phyloP scores from a whole-genome alignment of 202 grass and related monocot genomes.

The Panicum hallii region DNA sequence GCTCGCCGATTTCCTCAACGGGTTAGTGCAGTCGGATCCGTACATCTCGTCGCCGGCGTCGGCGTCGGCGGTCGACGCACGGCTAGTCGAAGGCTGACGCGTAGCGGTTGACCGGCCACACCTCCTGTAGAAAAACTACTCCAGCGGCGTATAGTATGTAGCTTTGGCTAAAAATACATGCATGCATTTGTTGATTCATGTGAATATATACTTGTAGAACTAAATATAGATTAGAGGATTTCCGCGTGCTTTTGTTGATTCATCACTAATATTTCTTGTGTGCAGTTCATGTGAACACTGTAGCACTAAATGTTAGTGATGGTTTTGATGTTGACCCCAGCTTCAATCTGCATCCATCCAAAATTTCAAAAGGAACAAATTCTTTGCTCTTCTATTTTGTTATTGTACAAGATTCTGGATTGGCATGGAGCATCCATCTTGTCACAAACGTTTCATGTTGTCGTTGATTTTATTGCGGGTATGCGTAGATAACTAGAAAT shows the following conservation, averaged over 20 bases:
- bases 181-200: neutral
- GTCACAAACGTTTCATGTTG: neutral
- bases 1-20: conserved; percentile 50
- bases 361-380: neutral
- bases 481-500: no score
- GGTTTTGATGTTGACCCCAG: neutral
- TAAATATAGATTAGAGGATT: neutral
- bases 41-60: conserved; percentile 63
- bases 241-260: no score
- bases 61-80: conserved; percentile 41
- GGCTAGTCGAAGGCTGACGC: conserved; percentile 30
- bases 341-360: neutral
- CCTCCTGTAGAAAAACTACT: neutral
- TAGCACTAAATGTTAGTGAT: neutral
- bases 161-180: no score
- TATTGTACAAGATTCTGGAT: neutral
- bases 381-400: no score
- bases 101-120: neutral
- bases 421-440: neutral
- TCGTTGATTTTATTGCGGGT: no score
- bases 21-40: conserved; percentile 44
- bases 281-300: no score
- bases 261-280: no score
- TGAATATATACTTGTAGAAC: neutral
- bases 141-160: neutral